Evolutionary conservation across 805 yeast genomes (phyloP), one percentile per base, ranked within the genome.

Genomic region (Sungouiozyma intestinalis): DNA sequence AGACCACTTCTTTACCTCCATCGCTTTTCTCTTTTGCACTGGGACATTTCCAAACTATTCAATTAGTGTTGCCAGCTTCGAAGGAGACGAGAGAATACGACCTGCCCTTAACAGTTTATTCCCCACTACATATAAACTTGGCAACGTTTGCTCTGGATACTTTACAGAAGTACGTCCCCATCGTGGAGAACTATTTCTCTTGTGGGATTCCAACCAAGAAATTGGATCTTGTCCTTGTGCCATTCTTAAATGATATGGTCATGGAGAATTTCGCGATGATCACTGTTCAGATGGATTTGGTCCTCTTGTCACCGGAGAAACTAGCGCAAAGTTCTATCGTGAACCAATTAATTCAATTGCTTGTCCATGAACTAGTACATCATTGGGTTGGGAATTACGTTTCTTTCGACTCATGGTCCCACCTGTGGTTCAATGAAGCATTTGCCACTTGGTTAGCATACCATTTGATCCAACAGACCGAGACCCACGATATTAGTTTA

Each of bases 261-360:
- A 83, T 81, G 78, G 94, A 84, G 56, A 82, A 83, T 56, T 79
- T 81, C 74, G 83, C 85, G 3, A 61, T 81, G 62, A 69, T 84
- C 40, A 74, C 81, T 2, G 67, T 80, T 6, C 71, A 78, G 41
- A 70, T 73, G 40, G 70, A 71, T 37, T 79, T 76, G 48, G 49
- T 73, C 6, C 46, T 74, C 16, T 47, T 69, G 14, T 65, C 71
- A 0, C 65, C 65, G 32, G 20, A 43, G 15, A 50, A 56, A 1
- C 47, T 67, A 35, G 53, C 59, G 3, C 50, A 49, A 36, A 43
- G 50, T 5, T 39, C 48, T 5, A 48, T 54, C 2, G 48, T 54
- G 13, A 59, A 64, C 33, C 66, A 65, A 46, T 53, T 76, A 18
- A 63, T 74, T 46, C 81, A 79, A 51, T 67, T 83, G 36, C 53